Conservation (phyloP, 805 yeast species). For the Candida patagonica region DNA sequence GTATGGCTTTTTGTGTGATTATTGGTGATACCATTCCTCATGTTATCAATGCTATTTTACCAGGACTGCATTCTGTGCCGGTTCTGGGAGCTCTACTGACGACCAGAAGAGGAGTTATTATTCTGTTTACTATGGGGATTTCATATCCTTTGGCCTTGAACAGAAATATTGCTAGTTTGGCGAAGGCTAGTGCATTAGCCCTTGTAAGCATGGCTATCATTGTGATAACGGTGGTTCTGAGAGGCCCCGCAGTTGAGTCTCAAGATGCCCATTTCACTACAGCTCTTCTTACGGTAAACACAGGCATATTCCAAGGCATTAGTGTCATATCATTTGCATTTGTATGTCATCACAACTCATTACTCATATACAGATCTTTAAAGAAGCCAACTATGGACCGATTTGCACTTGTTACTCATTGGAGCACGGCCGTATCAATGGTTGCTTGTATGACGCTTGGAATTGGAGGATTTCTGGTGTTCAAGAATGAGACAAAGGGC, state of each 20-base stretch:
- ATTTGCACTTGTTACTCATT: conserved; percentile 70
- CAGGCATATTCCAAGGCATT: conserved; percentile 74
- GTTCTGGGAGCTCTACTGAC: conserved; percentile 47
- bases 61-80: conserved; percentile 27
- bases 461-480: conserved; percentile 62
- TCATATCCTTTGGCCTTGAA: conserved; percentile 79
- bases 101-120: conserved; percentile 60
- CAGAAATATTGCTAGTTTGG: conserved; percentile 70
- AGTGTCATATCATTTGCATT: conserved; percentile 93
- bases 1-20: conserved; percentile 87
- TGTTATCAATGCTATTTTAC: conserved; percentile 61
- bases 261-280: conserved; percentile 40
- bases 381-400: conserved; percentile 65
- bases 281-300: conserved; percentile 40
- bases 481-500: conserved; percentile 74
- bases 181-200: conserved; percentile 82
- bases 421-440: conserved; percentile 75
- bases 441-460: conserved; percentile 72
- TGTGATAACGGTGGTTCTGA: conserved; percentile 57
- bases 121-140: conserved; percentile 57
- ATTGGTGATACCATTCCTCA: conserved; percentile 95
- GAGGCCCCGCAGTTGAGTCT: conserved; percentile 56
- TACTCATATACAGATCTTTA: conserved; percentile 80
- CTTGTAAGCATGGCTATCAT: conserved; percentile 75
- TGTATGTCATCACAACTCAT: conserved; percentile 92